Conservation (phyloP, 148 eudicot species). For the Agrostemma githago region DNA sequence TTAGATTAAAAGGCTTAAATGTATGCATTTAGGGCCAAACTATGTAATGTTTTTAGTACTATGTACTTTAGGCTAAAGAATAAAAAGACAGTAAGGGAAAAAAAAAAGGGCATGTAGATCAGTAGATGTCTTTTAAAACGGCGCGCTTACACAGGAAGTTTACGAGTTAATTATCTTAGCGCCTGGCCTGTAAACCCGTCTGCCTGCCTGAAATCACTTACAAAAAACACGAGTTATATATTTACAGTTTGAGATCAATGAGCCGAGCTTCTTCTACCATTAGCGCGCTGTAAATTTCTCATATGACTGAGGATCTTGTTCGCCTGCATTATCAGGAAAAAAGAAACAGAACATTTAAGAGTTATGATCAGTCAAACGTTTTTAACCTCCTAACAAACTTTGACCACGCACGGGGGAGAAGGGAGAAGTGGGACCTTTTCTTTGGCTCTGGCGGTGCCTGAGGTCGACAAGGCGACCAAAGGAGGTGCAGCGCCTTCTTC, state of each 20-base stretch:
- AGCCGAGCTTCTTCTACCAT: conserved; percentile 30
- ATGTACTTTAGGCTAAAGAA: neutral
- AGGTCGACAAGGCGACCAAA: conserved; percentile 66
- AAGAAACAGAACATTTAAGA: neutral
- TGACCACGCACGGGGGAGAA: no score
- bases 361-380: neutral
- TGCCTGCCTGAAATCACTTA: no score
- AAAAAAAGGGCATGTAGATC: neutral
- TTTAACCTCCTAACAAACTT: no score
- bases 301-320: conserved; percentile 29
- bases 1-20: conserved; percentile 9
- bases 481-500: conserved; percentile 90
- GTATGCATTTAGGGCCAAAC: neutral
- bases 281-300: conserved; percentile 33
- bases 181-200: no score
- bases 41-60: conserved; percentile 11
- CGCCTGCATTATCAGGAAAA: conserved; percentile 32
- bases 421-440: conserved; percentile 51
- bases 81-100: neutral
- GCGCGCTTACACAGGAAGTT: no score
- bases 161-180: no score
- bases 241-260: conserved; percentile 7
- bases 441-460: conserved; percentile 80
- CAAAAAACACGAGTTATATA: no score
- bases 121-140: neutral